phyloP scores from a whole-genome alignment of 495 filamentous ascomycete species.

The Penicillium verhagenii region DNA sequence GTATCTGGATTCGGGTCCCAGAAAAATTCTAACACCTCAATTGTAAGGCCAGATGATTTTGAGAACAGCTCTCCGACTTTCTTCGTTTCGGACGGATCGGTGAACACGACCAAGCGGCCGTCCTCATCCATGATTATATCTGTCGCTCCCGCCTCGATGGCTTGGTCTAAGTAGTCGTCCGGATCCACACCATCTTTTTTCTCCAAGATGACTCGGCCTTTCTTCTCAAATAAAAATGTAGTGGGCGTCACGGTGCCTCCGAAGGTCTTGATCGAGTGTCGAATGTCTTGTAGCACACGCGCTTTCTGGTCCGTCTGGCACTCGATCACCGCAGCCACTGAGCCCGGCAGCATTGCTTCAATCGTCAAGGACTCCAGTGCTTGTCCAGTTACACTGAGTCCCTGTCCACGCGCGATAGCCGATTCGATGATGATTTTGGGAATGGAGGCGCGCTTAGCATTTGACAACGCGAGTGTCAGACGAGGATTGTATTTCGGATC shows the following conservation, averaged over 20 bases:
- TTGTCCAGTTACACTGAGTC: conserved; percentile 66
- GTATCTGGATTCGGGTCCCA: conserved; percentile 85
- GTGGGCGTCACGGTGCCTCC: conserved; percentile 70
- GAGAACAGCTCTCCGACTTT: conserved; percentile 61
- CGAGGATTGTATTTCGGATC: conserved; percentile 71
- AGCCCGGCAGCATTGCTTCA: conserved; percentile 78
- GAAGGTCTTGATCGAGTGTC: conserved; percentile 61
- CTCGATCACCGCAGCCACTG: conserved; percentile 78
- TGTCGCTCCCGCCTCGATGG: conserved; percentile 80
- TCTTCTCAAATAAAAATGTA: conserved; percentile 79
- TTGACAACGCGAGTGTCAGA: conserved; percentile 65
- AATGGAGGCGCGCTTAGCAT: conserved; percentile 82
- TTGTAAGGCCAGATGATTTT: conserved; percentile 56
- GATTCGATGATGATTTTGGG: conserved; percentile 80
- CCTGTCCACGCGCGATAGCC: conserved; percentile 85
- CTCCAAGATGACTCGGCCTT: conserved; percentile 69
- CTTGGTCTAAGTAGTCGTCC: conserved; percentile 80
- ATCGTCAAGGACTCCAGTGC: conserved; percentile 72
- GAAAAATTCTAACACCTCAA: conserved; percentile 73
- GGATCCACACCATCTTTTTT: conserved; percentile 56
- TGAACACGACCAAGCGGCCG: conserved; percentile 69
- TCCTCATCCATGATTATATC: conserved; percentile 74
- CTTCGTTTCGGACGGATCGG: conserved; percentile 67
- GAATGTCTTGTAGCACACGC: conserved; percentile 69
- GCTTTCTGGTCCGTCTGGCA: conserved; percentile 79